A percentile compares a stretch with the other conserved stretches of the same genome.
Evolutionary conservation across 2,329 filamentous ascomycete genomes (phyloP).

Genomic region (Penicillium aurantiogriseum): DNA sequence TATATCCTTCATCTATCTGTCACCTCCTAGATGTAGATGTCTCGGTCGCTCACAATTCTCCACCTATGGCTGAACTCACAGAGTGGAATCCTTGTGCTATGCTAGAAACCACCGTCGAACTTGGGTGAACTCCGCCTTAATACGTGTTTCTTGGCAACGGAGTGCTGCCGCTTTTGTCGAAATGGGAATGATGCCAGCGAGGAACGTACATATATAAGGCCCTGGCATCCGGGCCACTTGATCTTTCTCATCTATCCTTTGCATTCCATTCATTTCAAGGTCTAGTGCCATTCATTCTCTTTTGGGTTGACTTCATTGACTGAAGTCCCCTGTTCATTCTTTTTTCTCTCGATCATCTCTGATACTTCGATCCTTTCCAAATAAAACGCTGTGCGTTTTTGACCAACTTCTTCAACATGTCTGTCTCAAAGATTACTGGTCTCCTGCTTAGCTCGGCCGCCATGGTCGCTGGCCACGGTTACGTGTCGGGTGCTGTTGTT

Average conservation of each 20-base stretch:
- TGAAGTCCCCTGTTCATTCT: constrained; percentile 37
- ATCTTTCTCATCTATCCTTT: constrained; percentile 24
- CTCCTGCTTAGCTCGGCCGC: constrained; percentile 36
- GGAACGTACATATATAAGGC: constrained; percentile 23
- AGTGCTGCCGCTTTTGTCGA: constrained; percentile 11
- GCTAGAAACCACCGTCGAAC: constrained; percentile 18
- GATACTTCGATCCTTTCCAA: constrained; percentile 18
- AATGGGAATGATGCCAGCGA: constrained; percentile 13
- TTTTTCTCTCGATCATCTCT: constrained; percentile 17
- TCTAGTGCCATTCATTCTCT: constrained; percentile 31
- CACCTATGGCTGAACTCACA: constrained; percentile 20
- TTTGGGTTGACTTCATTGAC: constrained; percentile 34
- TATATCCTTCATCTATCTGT: constrained; percentile 31
- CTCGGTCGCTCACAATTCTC: constrained; percentile 22
- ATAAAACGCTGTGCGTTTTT: constrained; percentile 34
- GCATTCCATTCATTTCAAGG: constrained; percentile 34
- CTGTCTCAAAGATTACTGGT: constrained; percentile 35
- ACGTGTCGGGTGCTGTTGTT: constrained; percentile 36
- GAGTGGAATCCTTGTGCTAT: constrained; percentile 12
- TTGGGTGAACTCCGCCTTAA: constrained; percentile 16
- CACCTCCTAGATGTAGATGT: constrained; percentile 23
- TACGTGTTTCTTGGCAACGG: constrained; percentile 19
- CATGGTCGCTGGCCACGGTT: constrained; percentile 42
- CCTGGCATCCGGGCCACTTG: constrained; percentile 4
- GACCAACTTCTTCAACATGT: constrained; percentile 27